Evolutionary conservation across 805 yeast species (phyloP).

Genomic region (Pichia nanzhaoensis): DNA sequence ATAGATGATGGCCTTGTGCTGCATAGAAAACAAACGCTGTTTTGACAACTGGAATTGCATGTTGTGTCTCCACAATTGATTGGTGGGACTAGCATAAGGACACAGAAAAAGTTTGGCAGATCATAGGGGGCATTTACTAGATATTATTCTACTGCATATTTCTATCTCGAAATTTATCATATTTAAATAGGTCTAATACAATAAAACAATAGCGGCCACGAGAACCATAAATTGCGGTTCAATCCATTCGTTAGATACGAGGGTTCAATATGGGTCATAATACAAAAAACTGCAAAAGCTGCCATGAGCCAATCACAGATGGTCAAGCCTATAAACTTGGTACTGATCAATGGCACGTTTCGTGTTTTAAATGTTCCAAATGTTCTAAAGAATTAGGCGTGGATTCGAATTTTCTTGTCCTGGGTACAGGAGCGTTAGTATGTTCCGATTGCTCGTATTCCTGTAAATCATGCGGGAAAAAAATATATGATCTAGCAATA

Average conservation of each 20-base stretch:
- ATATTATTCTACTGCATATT: too few species aligned
- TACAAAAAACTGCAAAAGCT: slow-evolving; percentile 29
- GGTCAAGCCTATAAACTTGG: slow-evolving; percentile 96
- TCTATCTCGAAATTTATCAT: too few species aligned
- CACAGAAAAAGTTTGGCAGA: too few species aligned
- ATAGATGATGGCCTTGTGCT: too few species aligned
- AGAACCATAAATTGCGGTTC: not conserved
- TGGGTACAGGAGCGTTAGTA: slow-evolving; percentile 87
- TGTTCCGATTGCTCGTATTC: slow-evolving; percentile 91
- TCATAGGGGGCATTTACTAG: too few species aligned
- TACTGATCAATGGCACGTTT: slow-evolving; percentile 92
- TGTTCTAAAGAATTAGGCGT: slow-evolving; percentile 76
- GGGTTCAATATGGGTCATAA: slow-evolving; percentile 6
- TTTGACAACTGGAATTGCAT: too few species aligned
- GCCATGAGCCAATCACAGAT: slow-evolving; percentile 57
- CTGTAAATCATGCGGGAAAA: slow-evolving; percentile 77
- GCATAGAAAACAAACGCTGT: too few species aligned
- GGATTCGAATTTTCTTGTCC: slow-evolving; percentile 80
- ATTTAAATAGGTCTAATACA: too few species aligned
- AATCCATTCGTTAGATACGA: not conserved
- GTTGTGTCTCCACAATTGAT: too few species aligned
- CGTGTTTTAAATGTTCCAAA: slow-evolving; percentile 85
- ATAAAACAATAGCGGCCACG: too few species aligned
- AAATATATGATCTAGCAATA: slow-evolving; percentile 89
- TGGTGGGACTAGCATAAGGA: too few species aligned